These are phyloP conservation scores for Brassica balearica DNA, from an alignment of 441 rosid species.

Conservation along the genomic window DNA sequence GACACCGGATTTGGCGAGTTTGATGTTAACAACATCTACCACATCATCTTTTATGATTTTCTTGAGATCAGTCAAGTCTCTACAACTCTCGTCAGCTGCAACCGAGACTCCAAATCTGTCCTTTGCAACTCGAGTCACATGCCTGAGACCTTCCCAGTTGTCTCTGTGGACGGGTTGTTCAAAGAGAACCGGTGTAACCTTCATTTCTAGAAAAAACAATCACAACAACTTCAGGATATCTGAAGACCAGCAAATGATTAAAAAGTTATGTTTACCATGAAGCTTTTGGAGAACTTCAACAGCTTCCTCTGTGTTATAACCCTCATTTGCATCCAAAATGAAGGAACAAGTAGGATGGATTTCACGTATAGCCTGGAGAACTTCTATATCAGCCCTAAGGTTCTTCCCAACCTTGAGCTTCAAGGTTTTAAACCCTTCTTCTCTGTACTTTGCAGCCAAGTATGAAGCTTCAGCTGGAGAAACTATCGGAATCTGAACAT, in stretches of 20 bases:
- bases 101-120: constrained; percentile 71
- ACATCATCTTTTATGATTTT: constrained; percentile 65
- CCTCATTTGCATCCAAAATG: constrained; percentile 95
- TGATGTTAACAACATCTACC: constrained; percentile 79
- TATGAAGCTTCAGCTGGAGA: constrained; percentile 75
- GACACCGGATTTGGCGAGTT: constrained; percentile 87
- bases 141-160: constrained; percentile 92
- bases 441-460: constrained; percentile 72
- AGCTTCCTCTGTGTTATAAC: constrained; percentile 76
- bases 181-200: constrained; percentile 83
- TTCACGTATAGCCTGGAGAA: constrained; percentile 79
- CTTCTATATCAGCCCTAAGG: constrained; percentile 70
- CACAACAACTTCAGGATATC: constrained; percentile 3
- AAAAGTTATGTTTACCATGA: constrained; percentile 51
- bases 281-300: constrained; percentile 77
- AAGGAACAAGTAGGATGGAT: constrained; percentile 77
- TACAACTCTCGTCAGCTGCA: constrained; percentile 97
- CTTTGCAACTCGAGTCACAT: constrained; percentile 67
- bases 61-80: constrained; percentile 67
- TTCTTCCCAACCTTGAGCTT: constrained; percentile 95
- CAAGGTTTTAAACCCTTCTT: constrained; percentile 79
- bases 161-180: constrained; percentile 94
- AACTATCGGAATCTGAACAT: constrained; percentile 86
- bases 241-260: constrained; percentile 1
- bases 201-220: constrained; percentile 61